A percentile compares a stretch with the other conserved stretches of the same genome.
These are phyloP conservation scores for Acanthamoeba royreba DNA, from an alignment of 208 protist species.

Conservation along the genomic window DNA sequence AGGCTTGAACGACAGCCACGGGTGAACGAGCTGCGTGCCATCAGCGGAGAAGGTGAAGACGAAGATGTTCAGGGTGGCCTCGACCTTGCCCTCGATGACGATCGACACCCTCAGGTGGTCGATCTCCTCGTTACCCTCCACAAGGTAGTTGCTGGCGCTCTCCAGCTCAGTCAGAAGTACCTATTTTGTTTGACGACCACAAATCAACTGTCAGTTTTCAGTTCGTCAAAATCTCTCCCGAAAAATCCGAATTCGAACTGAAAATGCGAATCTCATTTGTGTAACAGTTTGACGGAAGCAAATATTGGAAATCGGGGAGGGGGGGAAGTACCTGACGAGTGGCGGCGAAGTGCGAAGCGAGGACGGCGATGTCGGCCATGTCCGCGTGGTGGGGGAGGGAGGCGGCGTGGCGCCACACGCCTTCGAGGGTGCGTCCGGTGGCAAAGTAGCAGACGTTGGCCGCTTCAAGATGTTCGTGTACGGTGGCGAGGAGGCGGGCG, in stretches of 20 bases:
- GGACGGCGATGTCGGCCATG: neutral
- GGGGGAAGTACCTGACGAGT: neutral
- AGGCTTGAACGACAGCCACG: neutral
- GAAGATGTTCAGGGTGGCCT: neutral
- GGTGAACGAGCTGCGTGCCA: neutral
- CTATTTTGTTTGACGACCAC: too few relatives aligned
- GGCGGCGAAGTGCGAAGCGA: neutral
- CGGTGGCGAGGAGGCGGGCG: neutral
- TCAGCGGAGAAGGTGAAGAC: neutral
- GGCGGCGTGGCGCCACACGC: neutral
- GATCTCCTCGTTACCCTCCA: neutral
- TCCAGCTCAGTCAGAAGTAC: neutral
- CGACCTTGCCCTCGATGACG: neutral
- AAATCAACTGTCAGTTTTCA: too few relatives aligned
- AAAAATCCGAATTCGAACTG: too few relatives aligned
- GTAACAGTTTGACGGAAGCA: neutral
- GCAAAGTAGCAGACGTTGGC: conserved; percentile 6
- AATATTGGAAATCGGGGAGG: neutral
- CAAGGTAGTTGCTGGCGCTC: neutral
- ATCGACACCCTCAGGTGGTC: neutral
- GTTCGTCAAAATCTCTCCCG: too few relatives aligned
- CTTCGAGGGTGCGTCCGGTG: neutral
- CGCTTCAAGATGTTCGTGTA: neutral
- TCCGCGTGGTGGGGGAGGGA: neutral
- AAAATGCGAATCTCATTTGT: neutral